Percentiles rank a stretch among this genome's conserved stretches.
Conservation (phyloP, 2,329 filamentous ascomycete genomes). For the Cytospora chrysosperma region DNA sequence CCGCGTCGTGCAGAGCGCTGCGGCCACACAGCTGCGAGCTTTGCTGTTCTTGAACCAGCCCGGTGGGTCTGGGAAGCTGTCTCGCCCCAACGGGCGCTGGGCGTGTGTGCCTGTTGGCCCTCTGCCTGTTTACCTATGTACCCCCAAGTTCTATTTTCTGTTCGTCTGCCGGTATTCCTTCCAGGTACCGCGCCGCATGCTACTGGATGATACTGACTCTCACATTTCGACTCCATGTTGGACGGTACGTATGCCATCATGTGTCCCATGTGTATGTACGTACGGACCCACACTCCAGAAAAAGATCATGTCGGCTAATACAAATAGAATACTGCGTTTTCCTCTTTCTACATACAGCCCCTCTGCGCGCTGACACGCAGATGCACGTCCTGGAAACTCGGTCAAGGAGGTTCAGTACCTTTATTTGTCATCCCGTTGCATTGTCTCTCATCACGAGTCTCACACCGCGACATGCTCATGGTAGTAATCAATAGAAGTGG, state of each 20-base stretch:
- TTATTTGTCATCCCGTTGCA: not conserved
- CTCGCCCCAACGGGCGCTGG: constrained; percentile 8
- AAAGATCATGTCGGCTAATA: too few relatives aligned
- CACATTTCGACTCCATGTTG: too few relatives aligned
- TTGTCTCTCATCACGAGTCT: not conserved
- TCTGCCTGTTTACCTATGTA: too few relatives aligned
- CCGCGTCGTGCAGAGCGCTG: not conserved
- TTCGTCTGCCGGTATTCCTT: too few relatives aligned
- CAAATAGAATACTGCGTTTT: too few relatives aligned
- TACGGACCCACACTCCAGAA: too few relatives aligned
- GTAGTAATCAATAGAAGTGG: not conserved
- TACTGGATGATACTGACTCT: too few relatives aligned
- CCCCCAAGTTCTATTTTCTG: too few relatives aligned
- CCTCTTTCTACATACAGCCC: too few relatives aligned
- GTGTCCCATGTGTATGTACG: too few relatives aligned
- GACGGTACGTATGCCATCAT: too few relatives aligned
- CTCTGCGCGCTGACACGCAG: constrained; percentile 6
- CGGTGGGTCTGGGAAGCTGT: not conserved
- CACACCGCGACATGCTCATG: constrained; percentile 18
- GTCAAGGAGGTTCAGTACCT: not conserved
- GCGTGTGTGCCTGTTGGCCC: not conserved
- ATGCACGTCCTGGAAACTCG: not conserved
- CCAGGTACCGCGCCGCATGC: too few relatives aligned
- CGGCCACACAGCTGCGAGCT: not conserved
- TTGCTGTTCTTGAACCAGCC: not conserved